Conservation (phyloP, 108 stramenopile genomes). For the Nitzschia sp. region DNA sequence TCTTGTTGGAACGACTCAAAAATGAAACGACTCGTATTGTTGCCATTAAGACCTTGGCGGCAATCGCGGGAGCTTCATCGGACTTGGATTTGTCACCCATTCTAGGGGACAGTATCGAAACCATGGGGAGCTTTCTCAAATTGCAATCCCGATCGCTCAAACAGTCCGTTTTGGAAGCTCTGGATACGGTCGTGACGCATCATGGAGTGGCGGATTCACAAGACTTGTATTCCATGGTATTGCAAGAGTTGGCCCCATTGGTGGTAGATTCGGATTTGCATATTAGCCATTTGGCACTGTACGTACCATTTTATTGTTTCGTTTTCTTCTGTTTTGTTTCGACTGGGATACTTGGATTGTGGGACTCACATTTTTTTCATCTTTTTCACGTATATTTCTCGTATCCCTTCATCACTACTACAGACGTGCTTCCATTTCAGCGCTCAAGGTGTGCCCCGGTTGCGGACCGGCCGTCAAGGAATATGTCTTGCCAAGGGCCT, state of each 20-base stretch:
- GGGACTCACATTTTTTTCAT: not conserved
- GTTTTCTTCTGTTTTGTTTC: not conserved
- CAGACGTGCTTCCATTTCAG: conserved; percentile 53
- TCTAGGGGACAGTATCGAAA: conserved; percentile 63
- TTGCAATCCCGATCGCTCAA: conserved; percentile 88
- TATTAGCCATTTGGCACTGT: conserved; percentile 83
- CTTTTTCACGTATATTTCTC: conserved; percentile 2
- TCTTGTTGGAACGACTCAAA: conserved; percentile 87
- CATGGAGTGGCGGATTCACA: conserved; percentile 46
- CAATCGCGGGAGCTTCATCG: conserved; percentile 61
- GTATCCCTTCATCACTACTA: not conserved
- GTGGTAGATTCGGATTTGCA: conserved; percentile 92
- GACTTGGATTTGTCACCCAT: conserved; percentile 57
- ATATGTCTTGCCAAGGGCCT: conserved; percentile 70
- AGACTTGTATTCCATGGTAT: conserved; percentile 62
- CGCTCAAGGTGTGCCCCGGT: conserved; percentile 65
- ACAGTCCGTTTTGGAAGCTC: conserved; percentile 80
- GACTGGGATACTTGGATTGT: not conserved
- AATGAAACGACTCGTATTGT: conserved; percentile 95
- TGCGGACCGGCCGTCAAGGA: conserved; percentile 54
- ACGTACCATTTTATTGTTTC: conserved; percentile 29
- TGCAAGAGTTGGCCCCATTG: conserved; percentile 75
- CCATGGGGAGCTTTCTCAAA: conserved; percentile 85
- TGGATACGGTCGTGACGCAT: conserved; percentile 66
- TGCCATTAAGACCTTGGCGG: conserved; percentile 86